These are phyloP conservation scores for Leishmania tarentolae DNA, from an alignment of 208 protist genomes.

Conservation along the genomic window DNA sequence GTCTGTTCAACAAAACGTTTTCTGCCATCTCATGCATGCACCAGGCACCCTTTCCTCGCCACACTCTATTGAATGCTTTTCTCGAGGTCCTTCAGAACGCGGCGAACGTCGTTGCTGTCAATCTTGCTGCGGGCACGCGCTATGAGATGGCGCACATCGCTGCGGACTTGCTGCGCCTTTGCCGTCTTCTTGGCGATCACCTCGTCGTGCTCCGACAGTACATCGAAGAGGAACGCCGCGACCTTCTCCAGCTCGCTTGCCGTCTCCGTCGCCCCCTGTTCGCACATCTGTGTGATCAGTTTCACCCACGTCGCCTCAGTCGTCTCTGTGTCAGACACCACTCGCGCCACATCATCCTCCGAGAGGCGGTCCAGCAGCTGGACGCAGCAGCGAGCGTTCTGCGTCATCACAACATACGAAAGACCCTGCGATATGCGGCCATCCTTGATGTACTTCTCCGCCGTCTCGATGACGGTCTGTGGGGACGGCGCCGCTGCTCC, in stretches of 20 bases:
- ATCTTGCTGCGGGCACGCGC: conserved; percentile 31
- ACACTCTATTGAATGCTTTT: conserved; percentile 66
- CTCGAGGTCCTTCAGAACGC: conserved; percentile 63
- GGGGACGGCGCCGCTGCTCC: conserved; percentile 35
- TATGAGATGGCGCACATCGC: conserved; percentile 61
- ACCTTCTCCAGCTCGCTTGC: conserved; percentile 44
- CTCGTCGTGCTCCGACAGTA: conserved; percentile 70
- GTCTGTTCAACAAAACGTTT: too few species aligned
- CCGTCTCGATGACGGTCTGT: conserved; percentile 67
- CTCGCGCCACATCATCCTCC: conserved; percentile 36
- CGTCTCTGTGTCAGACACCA: conserved; percentile 43
- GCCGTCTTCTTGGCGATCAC: conserved; percentile 43
- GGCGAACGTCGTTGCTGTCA: conserved; percentile 35
- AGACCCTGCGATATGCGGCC: conserved; percentile 42
- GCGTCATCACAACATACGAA: conserved; percentile 48
- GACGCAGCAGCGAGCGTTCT: conserved; percentile 50
- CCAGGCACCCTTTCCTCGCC: not conserved
- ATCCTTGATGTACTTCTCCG: conserved; percentile 43
- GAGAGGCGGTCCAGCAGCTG: conserved; percentile 45
- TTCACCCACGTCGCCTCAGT: conserved; percentile 55
- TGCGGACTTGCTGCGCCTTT: conserved; percentile 45
- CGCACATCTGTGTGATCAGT: conserved; percentile 48
- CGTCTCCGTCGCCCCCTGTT: conserved; percentile 29
- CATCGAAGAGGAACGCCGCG: conserved; percentile 62
- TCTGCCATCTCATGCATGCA: too few species aligned